Base-by-base conservation (phyloP, 2,329 filamentous ascomycete genomes). In the Thielaviopsis populi region DNA sequence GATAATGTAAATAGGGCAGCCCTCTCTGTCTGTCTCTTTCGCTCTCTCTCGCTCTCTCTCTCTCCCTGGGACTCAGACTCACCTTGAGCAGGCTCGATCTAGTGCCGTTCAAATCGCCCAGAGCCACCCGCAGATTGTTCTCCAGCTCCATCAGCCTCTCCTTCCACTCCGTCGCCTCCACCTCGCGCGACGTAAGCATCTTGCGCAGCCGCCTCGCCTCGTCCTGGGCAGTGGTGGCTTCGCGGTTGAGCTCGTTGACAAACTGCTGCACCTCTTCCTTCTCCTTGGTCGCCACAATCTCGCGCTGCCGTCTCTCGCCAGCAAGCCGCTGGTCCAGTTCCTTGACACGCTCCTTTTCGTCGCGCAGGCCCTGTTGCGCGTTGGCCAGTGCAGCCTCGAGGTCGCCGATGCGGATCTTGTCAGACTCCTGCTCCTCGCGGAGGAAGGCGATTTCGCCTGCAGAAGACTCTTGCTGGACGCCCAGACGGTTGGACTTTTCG, bases 321-420 rank as follows among this genome's bases (percentile, higher is more conserved):
- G 83, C 79, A 27, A 96, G 80, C n/a, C 86, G 83, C 67, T 85
- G 81, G 70, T 91, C 87, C 33, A 91, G 77, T 69, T 91, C 88
- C 70, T 78, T 80, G 19, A 80, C 79, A 58, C 83, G 85, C 66
- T 96, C 91, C 73, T 87, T 88, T 73, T 96, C 91, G 61, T 94
- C 91, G 64, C 87, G 83, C n/a, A 96, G 77, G 59, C 78, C 83
- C 70, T 90, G 84, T 72, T 95, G 88, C n/a, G 85, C 82, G 64
- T 84, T 87, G 69, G 89, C 88, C 43, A 96, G 76, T 15, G 86
- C 84, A 8, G 89, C 88, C 71, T 97, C 91, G 7, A 97, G 79
- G 70, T 97, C 91, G 43, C 92, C 90, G 70, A 99, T 97, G 74
- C 91, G 91, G 72, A 99, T 95, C 80, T 99, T 99, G 77, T 99